Evolutionary conservation across 2,329 filamentous ascomycete genomes (phyloP).

Genomic region (Beauveria australis): DNA sequence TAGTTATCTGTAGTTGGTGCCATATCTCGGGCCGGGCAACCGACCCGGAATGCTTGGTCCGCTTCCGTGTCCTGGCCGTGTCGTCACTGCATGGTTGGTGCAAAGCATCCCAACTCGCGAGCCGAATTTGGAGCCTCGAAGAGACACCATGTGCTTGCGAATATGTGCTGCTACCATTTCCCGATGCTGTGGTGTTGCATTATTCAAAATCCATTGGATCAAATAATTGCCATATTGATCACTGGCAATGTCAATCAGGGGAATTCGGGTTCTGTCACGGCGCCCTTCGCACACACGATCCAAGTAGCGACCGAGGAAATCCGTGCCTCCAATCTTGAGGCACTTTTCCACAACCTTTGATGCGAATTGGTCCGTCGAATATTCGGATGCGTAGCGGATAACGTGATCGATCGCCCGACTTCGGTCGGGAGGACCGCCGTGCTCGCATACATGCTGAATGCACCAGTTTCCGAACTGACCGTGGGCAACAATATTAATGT

Average conservation of each 20-base stretch:
- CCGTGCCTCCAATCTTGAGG: slow-evolving; percentile 84
- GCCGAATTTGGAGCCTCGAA: slow-evolving; percentile 95
- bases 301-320: slow-evolving; percentile 88
- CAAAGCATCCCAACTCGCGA: slow-evolving; percentile 98
- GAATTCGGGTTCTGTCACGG: slow-evolving; percentile 85
- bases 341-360: slow-evolving; percentile 99
- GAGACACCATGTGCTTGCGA: slow-evolving; percentile 98
- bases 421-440: slow-evolving; percentile 83
- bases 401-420: slow-evolving; percentile 93
- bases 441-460: slow-evolving; percentile 98
- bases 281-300: slow-evolving; percentile 90
- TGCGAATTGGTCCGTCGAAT: slow-evolving; percentile 98
- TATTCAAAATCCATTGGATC: slow-evolving; percentile 92
- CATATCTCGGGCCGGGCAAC: slow-evolving; percentile 51
- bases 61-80: slow-evolving; percentile 77
- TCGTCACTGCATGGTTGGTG: slow-evolving; percentile 85
- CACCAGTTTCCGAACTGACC: slow-evolving; percentile 99
- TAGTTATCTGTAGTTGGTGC: slow-evolving; percentile 42
- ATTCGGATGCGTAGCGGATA: slow-evolving; percentile 85
- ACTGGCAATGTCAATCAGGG: slow-evolving; percentile 93
- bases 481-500: slow-evolving; percentile 93
- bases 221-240: slow-evolving; percentile 99
- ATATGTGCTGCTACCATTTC: slow-evolving; percentile 92
- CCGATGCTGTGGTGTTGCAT: slow-evolving; percentile 78
- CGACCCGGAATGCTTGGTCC: slow-evolving; percentile 55